Evolutionary conservation across 345 rosid species (phyloP).

Genomic region (Erodium maritimum): DNA sequence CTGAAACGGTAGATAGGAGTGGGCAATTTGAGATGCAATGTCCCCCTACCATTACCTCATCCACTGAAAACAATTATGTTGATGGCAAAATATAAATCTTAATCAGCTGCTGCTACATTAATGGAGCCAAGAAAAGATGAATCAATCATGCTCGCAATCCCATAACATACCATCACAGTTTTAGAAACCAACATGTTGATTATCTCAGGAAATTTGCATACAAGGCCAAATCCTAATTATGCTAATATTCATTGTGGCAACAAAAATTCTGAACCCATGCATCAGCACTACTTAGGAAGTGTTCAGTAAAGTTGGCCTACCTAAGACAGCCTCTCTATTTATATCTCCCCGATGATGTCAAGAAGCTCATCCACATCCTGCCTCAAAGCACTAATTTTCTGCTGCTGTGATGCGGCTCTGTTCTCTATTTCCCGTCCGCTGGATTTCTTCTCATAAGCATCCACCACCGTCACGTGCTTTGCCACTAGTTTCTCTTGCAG

Average conservation of each 20-base stretch:
- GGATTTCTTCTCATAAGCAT: constrained; percentile 55
- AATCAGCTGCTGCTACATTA: too few species aligned
- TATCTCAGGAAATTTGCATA: too few species aligned
- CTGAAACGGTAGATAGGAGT: too few species aligned
- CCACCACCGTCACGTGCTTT: constrained; percentile 55
- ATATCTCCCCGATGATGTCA: constrained; percentile 68
- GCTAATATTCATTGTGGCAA: background rate
- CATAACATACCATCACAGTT: too few species aligned
- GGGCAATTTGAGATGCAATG: too few species aligned
- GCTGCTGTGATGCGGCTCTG: constrained; percentile 59
- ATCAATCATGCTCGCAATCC: too few species aligned
- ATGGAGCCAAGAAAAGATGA: too few species aligned
- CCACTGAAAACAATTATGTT: too few species aligned
- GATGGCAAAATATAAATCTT: too few species aligned
- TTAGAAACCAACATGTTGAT: too few species aligned
- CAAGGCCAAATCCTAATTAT: too few species aligned
- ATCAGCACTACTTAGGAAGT: background rate
- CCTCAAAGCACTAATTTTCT: constrained; percentile 50
- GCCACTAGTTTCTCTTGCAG: constrained; percentile 67
- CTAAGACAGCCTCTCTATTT: constrained; percentile 1
- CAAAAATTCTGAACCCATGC: background rate
- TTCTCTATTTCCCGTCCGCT: constrained; percentile 63
- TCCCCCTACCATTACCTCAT: too few species aligned
- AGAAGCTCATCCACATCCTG: constrained; percentile 82
- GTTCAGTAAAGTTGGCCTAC: background rate